phyloP scores from a whole-genome alignment of 257 asterid genomes.

The Eucommia ulmoides region DNA sequence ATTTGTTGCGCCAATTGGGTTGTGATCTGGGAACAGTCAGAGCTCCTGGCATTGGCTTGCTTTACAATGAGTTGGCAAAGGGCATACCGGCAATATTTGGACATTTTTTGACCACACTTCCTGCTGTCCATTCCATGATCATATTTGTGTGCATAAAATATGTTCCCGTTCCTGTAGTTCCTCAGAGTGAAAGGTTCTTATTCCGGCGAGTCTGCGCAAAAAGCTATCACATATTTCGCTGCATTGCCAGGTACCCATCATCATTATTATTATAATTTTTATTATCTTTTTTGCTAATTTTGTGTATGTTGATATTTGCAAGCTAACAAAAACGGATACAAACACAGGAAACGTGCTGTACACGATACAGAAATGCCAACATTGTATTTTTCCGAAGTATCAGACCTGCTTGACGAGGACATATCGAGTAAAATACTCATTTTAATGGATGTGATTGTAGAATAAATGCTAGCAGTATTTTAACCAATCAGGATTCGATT shows the following conservation, averaged over 20 bases:
- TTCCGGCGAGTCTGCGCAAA: constrained; percentile 72
- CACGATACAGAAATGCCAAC: too few relatives aligned
- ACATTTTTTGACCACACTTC: constrained; percentile 81
- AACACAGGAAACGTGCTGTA: too few relatives aligned
- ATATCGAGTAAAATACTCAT: too few relatives aligned
- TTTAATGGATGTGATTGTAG: too few relatives aligned
- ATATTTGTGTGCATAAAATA: constrained; percentile 87
- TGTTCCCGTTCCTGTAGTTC: constrained; percentile 86
- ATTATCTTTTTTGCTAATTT: too few relatives aligned
- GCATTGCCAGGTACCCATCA: constrained; percentile 75
- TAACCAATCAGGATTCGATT: too few relatives aligned
- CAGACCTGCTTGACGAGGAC: too few relatives aligned
- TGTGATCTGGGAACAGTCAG: constrained; percentile 79
- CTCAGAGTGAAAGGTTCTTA: constrained; percentile 79
- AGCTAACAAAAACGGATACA: neutral
- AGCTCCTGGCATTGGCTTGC: constrained; percentile 94
- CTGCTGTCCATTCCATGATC: constrained; percentile 95
- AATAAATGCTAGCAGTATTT: too few relatives aligned
- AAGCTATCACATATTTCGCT: constrained; percentile 49
- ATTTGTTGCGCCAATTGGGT: constrained; percentile 68
- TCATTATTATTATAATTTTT: constrained; percentile 11
- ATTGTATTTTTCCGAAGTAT: too few relatives aligned
- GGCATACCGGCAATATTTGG: constrained; percentile 93
- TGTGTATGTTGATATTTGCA: too few relatives aligned
- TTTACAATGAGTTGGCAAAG: constrained; percentile 87